phyloP scores from a whole-genome alignment of 2,329 filamentous ascomycete species.

The Lasiodiplodia sp. region DNA sequence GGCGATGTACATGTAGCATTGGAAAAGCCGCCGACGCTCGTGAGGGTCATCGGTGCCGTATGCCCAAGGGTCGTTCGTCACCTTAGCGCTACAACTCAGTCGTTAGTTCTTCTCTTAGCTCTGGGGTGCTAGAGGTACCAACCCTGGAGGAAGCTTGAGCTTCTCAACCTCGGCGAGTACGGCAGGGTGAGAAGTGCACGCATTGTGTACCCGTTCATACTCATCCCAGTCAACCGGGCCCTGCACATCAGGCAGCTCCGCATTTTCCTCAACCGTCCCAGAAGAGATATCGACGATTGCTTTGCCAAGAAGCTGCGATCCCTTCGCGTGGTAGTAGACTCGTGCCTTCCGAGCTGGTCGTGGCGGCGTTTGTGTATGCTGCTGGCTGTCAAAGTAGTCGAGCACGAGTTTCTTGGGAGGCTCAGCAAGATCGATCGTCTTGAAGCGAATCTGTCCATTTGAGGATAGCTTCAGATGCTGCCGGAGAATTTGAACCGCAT shows the following conservation, averaged over 20 bases:
- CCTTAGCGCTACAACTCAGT: too few species aligned
- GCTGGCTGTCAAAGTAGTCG: constrained; percentile 55
- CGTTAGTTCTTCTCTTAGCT: too few species aligned
- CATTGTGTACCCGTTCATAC: too few species aligned
- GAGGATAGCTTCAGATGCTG: too few species aligned
- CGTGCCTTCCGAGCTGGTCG: constrained; percentile 36
- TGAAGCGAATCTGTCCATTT: constrained; percentile 34
- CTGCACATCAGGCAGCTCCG: too few species aligned
- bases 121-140: too few species aligned
- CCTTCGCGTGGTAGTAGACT: constrained; percentile 12
- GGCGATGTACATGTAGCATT: constrained; percentile 60
- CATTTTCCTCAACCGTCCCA: too few species aligned
- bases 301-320: constrained; percentile 31
- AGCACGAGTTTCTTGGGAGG: constrained; percentile 52
- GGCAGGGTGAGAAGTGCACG: too few species aligned
- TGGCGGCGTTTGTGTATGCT: constrained; percentile 57
- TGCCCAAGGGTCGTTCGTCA: constrained; percentile 54
- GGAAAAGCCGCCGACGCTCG: constrained; percentile 60
- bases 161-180: too few species aligned
- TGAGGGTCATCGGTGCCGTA: constrained; percentile 62
- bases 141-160: too few species aligned
- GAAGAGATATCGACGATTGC: constrained; percentile 51
- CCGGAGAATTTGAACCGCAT: too few species aligned
- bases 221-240: too few species aligned
- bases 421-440: constrained; percentile 60